Percentiles rank a stretch among this genome's conserved stretches.
Conservation (phyloP, 2,329 filamentous ascomycete genomes). For the Dactylellina leptospora region DNA sequence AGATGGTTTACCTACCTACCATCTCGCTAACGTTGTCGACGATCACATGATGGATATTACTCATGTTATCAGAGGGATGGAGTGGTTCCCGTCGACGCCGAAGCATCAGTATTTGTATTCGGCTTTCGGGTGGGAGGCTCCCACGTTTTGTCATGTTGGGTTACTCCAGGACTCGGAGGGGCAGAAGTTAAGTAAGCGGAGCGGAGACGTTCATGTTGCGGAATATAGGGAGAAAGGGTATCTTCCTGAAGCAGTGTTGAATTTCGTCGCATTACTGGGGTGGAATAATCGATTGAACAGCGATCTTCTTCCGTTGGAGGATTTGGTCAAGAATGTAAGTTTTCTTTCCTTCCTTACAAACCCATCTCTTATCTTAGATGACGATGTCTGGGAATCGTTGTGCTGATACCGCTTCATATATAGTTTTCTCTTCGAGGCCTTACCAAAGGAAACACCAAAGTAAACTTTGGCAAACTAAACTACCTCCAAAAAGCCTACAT, state of each 20-base stretch:
- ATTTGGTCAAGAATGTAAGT: conserved; percentile 74
- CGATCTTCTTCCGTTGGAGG: conserved; percentile 76
- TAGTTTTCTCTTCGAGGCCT: conserved; percentile 81
- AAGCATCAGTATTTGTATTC: conserved; percentile 76
- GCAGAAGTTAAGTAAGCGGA: conserved; percentile 87
- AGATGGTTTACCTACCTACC: conserved; percentile 93
- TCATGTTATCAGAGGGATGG: conserved; percentile 89
- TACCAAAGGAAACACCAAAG: conserved; percentile 87
- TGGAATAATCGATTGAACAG: conserved; percentile 76
- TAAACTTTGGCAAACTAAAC: conserved; percentile 80
- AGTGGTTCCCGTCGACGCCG: conserved; percentile 96
- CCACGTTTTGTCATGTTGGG: conserved; percentile 81
- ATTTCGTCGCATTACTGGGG: conserved; percentile 85
- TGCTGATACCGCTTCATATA: neutral
- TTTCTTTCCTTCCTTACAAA: neutral
- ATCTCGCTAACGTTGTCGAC: conserved; percentile 96
- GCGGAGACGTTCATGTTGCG: conserved; percentile 66
- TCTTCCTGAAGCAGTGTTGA: conserved; percentile 72
- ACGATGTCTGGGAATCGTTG: neutral
- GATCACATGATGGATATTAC: conserved; percentile 96
- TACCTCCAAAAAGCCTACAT: conserved; percentile 78
- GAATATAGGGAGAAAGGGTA: conserved; percentile 66
- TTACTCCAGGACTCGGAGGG: conserved; percentile 74
- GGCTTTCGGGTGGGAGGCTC: conserved; percentile 77
- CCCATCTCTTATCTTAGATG: neutral